Conservation (phyloP, 768 basidiomycete genomes). For the Hortiboletus flavorubellus region DNA sequence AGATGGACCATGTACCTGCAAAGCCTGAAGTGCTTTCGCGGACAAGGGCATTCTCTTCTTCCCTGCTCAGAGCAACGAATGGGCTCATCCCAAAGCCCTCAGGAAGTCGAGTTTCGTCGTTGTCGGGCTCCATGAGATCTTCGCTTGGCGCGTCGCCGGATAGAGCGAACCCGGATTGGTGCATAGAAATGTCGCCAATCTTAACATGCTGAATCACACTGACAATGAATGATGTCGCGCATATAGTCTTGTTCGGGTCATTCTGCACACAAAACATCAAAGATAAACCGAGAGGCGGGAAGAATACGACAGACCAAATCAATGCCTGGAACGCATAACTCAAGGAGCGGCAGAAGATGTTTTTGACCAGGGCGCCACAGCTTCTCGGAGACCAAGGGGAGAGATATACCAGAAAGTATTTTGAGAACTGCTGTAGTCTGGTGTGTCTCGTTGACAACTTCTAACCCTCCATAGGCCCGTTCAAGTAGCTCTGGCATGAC, state of each 20-base stretch:
- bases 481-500: constrained; percentile 92
- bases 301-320: constrained; percentile 58
- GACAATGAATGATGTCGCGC: constrained; percentile 75
- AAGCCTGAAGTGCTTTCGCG: constrained; percentile 78
- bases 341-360: constrained; percentile 82
- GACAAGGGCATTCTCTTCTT: constrained; percentile 69
- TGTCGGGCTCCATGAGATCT: constrained; percentile 52
- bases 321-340: constrained; percentile 87
- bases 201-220: constrained; percentile 72
- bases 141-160: constrained; percentile 52
- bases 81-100: constrained; percentile 42
- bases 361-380: constrained; percentile 86
- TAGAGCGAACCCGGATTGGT: constrained; percentile 53
- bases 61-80: constrained; percentile 42
- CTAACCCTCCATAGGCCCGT: constrained; percentile 87
- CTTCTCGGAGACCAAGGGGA: constrained; percentile 72
- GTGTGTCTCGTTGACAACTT: constrained; percentile 93
- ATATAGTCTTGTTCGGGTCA: constrained; percentile 77
- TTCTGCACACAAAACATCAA: constrained; percentile 44
- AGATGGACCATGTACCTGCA: constrained; percentile 48
- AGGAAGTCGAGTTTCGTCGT: constrained; percentile 45
- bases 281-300: background rate
- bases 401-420: constrained; percentile 72
- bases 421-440: constrained; percentile 89
- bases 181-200: constrained; percentile 70